Conservation (phyloP, 441 rosid genomes). For the Metrosideros polymorpha region DNA sequence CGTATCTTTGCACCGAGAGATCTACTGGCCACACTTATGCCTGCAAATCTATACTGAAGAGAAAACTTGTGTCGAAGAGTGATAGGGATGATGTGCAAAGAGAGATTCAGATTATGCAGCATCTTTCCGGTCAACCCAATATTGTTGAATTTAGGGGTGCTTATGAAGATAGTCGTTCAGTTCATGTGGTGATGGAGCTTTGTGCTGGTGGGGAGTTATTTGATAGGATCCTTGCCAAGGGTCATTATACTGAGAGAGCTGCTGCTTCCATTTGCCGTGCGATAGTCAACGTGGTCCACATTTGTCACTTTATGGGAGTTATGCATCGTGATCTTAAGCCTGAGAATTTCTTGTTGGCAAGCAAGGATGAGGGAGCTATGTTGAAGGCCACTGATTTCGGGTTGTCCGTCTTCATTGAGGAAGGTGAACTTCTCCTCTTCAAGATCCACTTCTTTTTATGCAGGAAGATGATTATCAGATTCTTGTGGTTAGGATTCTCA, state of each 20-base stretch:
- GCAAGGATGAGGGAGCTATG: conserved; percentile 56
- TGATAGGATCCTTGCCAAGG: conserved; percentile 67
- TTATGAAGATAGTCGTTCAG: conserved; percentile 75
- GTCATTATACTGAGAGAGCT: conserved; percentile 85
- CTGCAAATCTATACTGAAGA: conserved; percentile 82
- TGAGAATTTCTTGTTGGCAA: conserved; percentile 77
- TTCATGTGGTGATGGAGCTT: conserved; percentile 93
- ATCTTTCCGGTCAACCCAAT: conserved; percentile 79
- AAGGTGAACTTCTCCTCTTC: conserved; percentile 36
- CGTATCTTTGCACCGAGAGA: conserved; percentile 78
- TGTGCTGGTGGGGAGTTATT: conserved; percentile 98
- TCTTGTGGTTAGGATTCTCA: not conserved
- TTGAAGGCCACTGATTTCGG: conserved; percentile 94
- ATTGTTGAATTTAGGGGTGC: conserved; percentile 84
- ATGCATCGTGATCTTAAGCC: conserved; percentile 94
- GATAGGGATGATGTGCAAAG: conserved; percentile 77
- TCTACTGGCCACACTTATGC: conserved; percentile 59
- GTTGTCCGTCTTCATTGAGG: conserved; percentile 79
- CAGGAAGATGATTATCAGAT: not conserved
- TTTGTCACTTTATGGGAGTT: conserved; percentile 92
- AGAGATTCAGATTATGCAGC: conserved; percentile 87
- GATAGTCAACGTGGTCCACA: conserved; percentile 74
- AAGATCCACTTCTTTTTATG: not conserved
- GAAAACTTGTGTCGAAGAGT: conserved; percentile 50
- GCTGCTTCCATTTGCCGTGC: conserved; percentile 66